A percentile compares a stretch with the other conserved stretches of the same genome.
phyloP scores from a whole-genome alignment of 192 early-diverging fungal genomes.

The Chytriomyces confervae region DNA sequence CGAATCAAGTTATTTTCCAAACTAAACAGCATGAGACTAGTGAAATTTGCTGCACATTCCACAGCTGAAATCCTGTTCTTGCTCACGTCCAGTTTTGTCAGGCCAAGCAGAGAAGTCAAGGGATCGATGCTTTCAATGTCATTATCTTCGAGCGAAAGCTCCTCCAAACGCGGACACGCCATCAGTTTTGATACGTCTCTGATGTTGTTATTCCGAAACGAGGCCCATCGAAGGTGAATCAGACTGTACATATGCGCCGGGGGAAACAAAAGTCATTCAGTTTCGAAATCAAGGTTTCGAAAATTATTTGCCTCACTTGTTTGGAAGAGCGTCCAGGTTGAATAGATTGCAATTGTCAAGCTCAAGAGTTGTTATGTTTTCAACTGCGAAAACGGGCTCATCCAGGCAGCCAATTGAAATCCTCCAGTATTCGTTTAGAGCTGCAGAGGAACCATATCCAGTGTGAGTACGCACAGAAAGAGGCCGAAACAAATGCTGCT shows the following conservation, averaged over 20 bases:
- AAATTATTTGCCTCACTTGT: slow-evolving; percentile 23
- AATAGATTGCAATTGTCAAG: slow-evolving; percentile 58
- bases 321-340: slow-evolving; percentile 50
- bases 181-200: slow-evolving; percentile 51
- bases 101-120: slow-evolving; percentile 41
- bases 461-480: slow-evolving; percentile 55
- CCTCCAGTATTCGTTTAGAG: slow-evolving; percentile 55
- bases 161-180: slow-evolving; percentile 51
- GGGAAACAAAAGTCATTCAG: neutral
- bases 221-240: slow-evolving; percentile 59
- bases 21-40: slow-evolving; percentile 54
- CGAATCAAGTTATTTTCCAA: slow-evolving; percentile 60
- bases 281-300: neutral
- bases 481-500: slow-evolving; percentile 60
- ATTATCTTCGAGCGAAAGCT: slow-evolving; percentile 62
- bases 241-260: slow-evolving; percentile 15
- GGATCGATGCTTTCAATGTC: slow-evolving; percentile 58
- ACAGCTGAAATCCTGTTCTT: slow-evolving; percentile 55
- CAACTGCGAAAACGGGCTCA: slow-evolving; percentile 33
- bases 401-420: slow-evolving; percentile 35
- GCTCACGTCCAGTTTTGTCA: slow-evolving; percentile 62
- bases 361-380: slow-evolving; percentile 59
- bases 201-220: slow-evolving; percentile 62
- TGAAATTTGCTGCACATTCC: slow-evolving; percentile 50
- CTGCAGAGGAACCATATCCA: slow-evolving; percentile 56